phyloP scores from a whole-genome alignment of 768 basidiomycete species.

The Pulveroboletus sp. region DNA sequence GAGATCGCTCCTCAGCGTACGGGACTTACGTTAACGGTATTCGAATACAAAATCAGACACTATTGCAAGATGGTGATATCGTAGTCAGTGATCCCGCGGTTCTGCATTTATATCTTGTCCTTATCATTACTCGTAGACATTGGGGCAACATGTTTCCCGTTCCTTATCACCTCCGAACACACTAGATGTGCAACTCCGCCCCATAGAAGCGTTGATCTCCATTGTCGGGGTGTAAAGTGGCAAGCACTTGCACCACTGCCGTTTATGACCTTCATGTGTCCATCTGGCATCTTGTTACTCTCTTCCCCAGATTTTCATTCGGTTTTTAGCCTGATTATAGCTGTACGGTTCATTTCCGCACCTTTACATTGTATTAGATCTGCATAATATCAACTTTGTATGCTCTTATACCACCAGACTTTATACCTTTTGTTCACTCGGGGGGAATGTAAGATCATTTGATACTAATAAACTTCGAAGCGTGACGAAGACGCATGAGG shows the following conservation, averaged over 20 bases:
- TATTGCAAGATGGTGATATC: conserved; percentile 40
- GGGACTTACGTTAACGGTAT: conserved; percentile 48
- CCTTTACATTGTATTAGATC: conserved; percentile 1
- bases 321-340: not conserved
- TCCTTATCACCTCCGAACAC: conserved; percentile 38
- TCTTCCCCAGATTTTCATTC: conserved; percentile 1
- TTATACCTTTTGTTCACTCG: too few species aligned
- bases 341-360: conserved; percentile 1
- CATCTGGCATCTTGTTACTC: too few species aligned
- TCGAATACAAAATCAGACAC: conserved; percentile 35
- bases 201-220: conserved; percentile 41
- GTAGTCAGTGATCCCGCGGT: conserved; percentile 34
- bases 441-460: too few species aligned
- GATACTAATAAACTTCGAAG: too few species aligned
- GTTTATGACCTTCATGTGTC: too few species aligned
- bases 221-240: conserved; percentile 30
- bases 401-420: too few species aligned
- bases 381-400: not conserved
- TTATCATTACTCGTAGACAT: conserved; percentile 29
- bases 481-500: too few species aligned
- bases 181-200: conserved; percentile 43
- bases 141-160: conserved; percentile 38
- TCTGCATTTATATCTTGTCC: not conserved
- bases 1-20: conserved; percentile 43
- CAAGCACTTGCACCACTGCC: too few species aligned